A percentile compares a stretch with the other conserved stretches of the same genome.
Evolutionary conservation across 2,329 filamentous ascomycete genomes (phyloP).

Genomic region (Alternaria sp.): DNA sequence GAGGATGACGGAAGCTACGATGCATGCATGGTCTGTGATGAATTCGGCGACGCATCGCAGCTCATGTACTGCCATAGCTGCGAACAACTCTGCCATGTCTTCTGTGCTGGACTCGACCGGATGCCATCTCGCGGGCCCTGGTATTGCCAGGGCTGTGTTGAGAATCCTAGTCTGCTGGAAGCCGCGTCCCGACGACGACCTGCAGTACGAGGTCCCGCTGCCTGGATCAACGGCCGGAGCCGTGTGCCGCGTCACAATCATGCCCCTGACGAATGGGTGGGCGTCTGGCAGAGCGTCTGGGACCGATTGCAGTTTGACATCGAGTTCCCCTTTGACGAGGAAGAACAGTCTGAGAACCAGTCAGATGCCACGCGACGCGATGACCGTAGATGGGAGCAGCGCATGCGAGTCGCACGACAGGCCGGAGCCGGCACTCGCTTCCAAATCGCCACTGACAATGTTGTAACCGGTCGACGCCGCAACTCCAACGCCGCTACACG

Average conservation of each 20-base stretch:
- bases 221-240: slow-evolving; percentile 38
- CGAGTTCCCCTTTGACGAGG: slow-evolving; percentile 82
- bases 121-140: slow-evolving; percentile 76
- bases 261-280: slow-evolving; percentile 62
- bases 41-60: slow-evolving; percentile 79
- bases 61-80: slow-evolving; percentile 91
- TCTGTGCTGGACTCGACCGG: slow-evolving; percentile 82
- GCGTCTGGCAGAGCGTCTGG: slow-evolving; percentile 91
- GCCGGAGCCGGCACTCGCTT: slow-evolving; percentile 79
- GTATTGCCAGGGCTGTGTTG: slow-evolving; percentile 85
- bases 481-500: slow-evolving; percentile 50
- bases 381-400: slow-evolving; percentile 78
- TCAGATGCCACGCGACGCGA: slow-evolving; percentile 64
- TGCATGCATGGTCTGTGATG: slow-evolving; percentile 85
- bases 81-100: slow-evolving; percentile 87
- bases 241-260: slow-evolving; percentile 40
- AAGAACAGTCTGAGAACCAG: slow-evolving; percentile 63
- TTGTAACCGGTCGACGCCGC: slow-evolving; percentile 51
- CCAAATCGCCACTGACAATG: slow-evolving; percentile 68
- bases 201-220: slow-evolving; percentile 37
- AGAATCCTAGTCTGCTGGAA: slow-evolving; percentile 47
- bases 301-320: slow-evolving; percentile 77
- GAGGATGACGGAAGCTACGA: slow-evolving; percentile 56
- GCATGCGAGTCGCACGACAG: slow-evolving; percentile 79
- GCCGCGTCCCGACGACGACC: slow-evolving; percentile 41